Conservation (phyloP, 768 basidiomycete species). For the Baorangia bicolor region DNA sequence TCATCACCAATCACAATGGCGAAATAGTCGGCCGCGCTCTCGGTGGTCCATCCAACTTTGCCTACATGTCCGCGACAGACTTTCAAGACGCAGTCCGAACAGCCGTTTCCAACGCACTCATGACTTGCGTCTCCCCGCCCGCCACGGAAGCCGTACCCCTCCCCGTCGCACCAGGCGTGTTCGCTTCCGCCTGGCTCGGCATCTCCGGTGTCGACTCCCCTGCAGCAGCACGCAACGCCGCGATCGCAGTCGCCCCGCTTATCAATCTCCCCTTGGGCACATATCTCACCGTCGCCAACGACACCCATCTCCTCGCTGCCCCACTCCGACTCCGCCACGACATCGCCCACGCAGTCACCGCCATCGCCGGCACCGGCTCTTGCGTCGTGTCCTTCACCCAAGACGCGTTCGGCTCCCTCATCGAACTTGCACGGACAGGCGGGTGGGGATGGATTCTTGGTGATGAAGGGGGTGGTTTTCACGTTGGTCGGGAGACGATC, state of each 20-base stretch:
- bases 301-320: conserved; percentile 81
- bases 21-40: conserved; percentile 62
- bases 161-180: conserved; percentile 39
- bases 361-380: conserved; percentile 81
- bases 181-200: conserved; percentile 80
- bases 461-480: conserved; percentile 81
- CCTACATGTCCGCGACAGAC: conserved; percentile 65
- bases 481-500: conserved; percentile 74
- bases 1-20: conserved; percentile 58
- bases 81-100: conserved; percentile 54
- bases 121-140: conserved; percentile 39
- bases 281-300: conserved; percentile 67
- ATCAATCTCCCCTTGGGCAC: conserved; percentile 57
- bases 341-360: conserved; percentile 61
- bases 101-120: conserved; percentile 57
- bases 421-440: conserved; percentile 68
- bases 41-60: conserved; percentile 83
- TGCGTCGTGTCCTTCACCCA: conserved; percentile 67
- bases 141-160: conserved; percentile 37
- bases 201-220: conserved; percentile 81
- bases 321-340: conserved; percentile 65
- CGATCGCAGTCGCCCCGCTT: conserved; percentile 52
- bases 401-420: conserved; percentile 38
- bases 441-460: conserved; percentile 87
- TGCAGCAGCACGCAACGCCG: conserved; percentile 55